Conservation (phyloP, 768 basidiomycete species). For the Tricholoma terreum region DNA sequence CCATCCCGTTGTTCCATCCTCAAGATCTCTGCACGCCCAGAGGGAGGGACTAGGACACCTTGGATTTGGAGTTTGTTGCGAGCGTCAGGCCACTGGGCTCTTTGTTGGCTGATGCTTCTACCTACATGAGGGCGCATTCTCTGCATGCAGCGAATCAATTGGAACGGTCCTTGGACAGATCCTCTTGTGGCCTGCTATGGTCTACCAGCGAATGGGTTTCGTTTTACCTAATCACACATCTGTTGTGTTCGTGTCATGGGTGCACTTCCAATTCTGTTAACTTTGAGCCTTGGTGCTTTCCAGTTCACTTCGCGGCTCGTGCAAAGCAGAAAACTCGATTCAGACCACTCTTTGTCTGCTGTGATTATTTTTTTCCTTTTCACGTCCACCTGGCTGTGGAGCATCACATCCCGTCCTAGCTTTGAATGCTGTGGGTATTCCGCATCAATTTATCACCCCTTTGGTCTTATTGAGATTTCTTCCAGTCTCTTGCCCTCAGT, state of each 20-base stretch:
- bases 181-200: too few species aligned
- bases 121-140: conserved; percentile 4
- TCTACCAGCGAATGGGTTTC: too few species aligned
- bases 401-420: background rate
- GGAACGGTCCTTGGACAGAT: background rate
- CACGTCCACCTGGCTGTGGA: background rate
- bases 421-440: background rate
- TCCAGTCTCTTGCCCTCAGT: too few species aligned
- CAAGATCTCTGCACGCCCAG: conserved; percentile 38
- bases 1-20: conserved; percentile 30
- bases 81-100: conserved; percentile 43
- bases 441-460: too few species aligned
- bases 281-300: conserved; percentile 40
- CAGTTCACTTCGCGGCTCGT: conserved; percentile 68
- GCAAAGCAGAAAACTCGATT: conserved; percentile 49
- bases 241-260: too few species aligned
- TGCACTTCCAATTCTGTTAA: background rate
- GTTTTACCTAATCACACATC: background rate
- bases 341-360: conserved; percentile 62
- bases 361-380: conserved; percentile 19
- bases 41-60: conserved; percentile 33
- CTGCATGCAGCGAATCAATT: background rate
- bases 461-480: too few species aligned
- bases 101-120: conserved; percentile 3
- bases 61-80: conserved; percentile 56